Percentiles rank a stretch among this genome's conserved stretches.
These are phyloP conservation scores for Chaetomium sp. DNA, from an alignment of 2,329 filamentous ascomycete genomes.

Conservation along the genomic window DNA sequence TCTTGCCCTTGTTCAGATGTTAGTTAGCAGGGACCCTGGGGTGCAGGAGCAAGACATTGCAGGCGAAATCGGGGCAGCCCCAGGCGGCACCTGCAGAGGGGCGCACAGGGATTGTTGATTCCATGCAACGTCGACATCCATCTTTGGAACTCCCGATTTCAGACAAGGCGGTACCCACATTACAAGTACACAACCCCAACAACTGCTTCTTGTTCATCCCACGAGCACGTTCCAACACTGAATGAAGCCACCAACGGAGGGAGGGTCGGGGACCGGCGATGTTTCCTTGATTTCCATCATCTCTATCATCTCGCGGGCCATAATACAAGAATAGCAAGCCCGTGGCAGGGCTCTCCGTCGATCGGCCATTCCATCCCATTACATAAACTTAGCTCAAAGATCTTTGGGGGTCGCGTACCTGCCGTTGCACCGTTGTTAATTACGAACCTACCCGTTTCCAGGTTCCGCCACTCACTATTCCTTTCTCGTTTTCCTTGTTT, in stretches of 20 bases:
- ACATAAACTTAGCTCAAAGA: conserved; percentile 13
- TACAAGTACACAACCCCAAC: conserved; percentile 3
- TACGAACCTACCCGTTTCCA: conserved; percentile 2
- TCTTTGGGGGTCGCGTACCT: conserved; percentile 9
- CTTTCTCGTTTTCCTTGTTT: conserved; percentile 14
- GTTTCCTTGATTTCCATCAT: not conserved
- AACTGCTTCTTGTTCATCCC: not conserved
- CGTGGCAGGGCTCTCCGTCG: not conserved
- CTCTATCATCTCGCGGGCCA: no score
- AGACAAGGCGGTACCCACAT: not conserved
- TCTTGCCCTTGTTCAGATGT: not conserved
- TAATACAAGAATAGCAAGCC: conserved; percentile 3
- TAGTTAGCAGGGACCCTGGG: not conserved
- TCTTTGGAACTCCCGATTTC: not conserved
- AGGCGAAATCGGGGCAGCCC: conserved; percentile 1
- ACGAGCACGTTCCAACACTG: not conserved
- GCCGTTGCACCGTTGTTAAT: not conserved
- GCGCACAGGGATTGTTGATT: not conserved
- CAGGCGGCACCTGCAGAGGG: conserved; percentile 1
- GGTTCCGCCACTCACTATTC: conserved; percentile 11
- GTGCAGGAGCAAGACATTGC: conserved; percentile 6
- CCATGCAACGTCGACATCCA: conserved; percentile 2
- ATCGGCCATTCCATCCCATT: conserved; percentile 4
- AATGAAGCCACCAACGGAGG: not conserved
- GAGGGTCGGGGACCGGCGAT: not conserved